Percentiles rank a stretch among this genome's conserved stretches.
These are phyloP conservation scores for Cucurbita pepo DNA, from an alignment of 306 rosid species.

Conservation along the genomic window DNA sequence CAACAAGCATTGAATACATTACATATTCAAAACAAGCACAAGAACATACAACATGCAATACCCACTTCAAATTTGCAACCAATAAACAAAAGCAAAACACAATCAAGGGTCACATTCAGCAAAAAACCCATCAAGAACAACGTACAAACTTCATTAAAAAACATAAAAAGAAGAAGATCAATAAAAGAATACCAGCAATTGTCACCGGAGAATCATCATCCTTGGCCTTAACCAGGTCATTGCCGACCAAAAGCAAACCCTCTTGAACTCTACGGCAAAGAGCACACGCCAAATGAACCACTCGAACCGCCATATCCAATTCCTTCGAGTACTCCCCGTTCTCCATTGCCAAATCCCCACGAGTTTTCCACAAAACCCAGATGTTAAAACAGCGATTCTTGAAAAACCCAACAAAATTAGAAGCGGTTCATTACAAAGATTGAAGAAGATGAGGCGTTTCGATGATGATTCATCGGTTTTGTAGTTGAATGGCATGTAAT, in stretches of 20 bases:
- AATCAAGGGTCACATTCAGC: background rate
- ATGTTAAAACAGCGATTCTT: background rate
- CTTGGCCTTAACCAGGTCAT: constrained; percentile 42
- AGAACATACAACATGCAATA: background rate
- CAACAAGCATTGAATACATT: background rate
- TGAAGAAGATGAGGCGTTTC: background rate
- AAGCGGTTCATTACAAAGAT: constrained; percentile 8
- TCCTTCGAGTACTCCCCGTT: constrained; percentile 35
- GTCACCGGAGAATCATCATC: constrained; percentile 95
- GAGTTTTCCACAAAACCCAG: constrained; percentile 16
- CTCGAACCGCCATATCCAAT: constrained; percentile 72
- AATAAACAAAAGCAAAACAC: background rate
- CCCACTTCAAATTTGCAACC: background rate
- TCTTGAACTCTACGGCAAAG: constrained; percentile 67
- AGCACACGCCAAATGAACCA: constrained; percentile 72
- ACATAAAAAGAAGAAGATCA: background rate
- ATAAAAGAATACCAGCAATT: constrained; percentile 48
- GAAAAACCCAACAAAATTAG: constrained; percentile 14
- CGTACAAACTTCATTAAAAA: background rate
- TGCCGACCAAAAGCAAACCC: constrained; percentile 22
- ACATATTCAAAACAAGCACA: background rate
- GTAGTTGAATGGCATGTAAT: background rate
- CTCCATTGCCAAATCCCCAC: constrained; percentile 30
- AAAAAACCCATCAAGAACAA: background rate
- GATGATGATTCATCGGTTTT: background rate